These are phyloP conservation scores for Fagopyrum tataricum DNA, from an alignment of 148 eudicot species.

Conservation along the genomic window DNA sequence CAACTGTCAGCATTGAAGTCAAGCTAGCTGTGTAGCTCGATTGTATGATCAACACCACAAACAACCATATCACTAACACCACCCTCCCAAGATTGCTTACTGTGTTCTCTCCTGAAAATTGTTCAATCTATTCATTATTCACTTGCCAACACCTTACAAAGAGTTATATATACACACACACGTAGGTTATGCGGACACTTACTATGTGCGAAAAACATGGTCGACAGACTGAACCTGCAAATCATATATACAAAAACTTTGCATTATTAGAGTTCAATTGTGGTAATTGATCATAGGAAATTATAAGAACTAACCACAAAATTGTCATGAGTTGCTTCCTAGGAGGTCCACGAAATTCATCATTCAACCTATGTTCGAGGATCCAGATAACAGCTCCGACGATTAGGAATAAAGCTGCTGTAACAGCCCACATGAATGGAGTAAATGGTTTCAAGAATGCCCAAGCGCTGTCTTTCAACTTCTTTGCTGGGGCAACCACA, in stretches of 20 bases:
- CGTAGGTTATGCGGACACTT: constrained; percentile 26
- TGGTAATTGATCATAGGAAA: background rate
- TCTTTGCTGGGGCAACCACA: constrained; percentile 56
- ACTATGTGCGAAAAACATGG: constrained; percentile 70
- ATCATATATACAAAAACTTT: background rate
- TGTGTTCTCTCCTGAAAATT: constrained; percentile 64
- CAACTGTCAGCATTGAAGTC: constrained; percentile 78
- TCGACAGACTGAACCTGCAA: constrained; percentile 85
- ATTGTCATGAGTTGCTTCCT: constrained; percentile 34
- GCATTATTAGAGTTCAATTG: background rate
- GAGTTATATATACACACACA: too few relatives aligned
- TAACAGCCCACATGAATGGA: constrained; percentile 42
- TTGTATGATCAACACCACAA: constrained; percentile 72
- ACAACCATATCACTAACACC: constrained; percentile 77
- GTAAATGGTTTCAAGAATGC: constrained; percentile 58
- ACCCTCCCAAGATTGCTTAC: constrained; percentile 76
- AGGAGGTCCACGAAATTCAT: constrained; percentile 75
- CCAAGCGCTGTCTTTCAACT: constrained; percentile 37
- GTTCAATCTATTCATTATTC: too few relatives aligned
- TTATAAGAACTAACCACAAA: constrained; percentile 26
- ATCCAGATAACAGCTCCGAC: constrained; percentile 55
- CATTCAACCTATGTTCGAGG: constrained; percentile 57
- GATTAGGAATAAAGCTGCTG: constrained; percentile 35
- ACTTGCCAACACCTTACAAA: too few relatives aligned
- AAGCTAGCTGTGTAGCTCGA: constrained; percentile 89